Evolutionary conservation across 1,284 basidiomycete genomes (phyloP).

Genomic region (Leccinum pachyderme): DNA sequence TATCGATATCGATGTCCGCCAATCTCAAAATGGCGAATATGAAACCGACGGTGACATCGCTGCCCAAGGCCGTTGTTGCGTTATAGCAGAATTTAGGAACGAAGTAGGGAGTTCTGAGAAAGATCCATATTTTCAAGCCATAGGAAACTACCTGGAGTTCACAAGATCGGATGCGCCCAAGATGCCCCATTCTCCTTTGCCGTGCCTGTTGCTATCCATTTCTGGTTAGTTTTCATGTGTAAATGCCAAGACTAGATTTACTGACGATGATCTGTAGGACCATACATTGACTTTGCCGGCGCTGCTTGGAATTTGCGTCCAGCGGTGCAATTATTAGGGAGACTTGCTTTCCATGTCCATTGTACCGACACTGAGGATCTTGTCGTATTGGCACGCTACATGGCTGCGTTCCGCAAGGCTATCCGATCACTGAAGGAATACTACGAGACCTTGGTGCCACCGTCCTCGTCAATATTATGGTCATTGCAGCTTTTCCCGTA

Average conservation of each 20-base stretch:
- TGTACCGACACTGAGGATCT: background rate
- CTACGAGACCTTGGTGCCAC: background rate
- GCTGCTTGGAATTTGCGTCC: background rate
- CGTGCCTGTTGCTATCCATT: background rate
- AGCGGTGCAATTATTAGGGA: background rate
- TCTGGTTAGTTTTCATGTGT: background rate
- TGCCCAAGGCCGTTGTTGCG: background rate
- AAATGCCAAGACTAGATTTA: background rate
- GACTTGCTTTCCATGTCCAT: background rate
- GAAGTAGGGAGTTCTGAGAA: background rate
- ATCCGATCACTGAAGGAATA: background rate
- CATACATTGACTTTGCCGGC: background rate
- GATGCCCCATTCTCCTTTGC: background rate
- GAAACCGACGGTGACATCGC: background rate
- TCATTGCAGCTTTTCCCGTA: background rate
- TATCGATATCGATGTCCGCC: background rate
- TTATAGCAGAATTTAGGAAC: background rate
- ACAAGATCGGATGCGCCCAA: background rate
- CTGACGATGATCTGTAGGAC: background rate
- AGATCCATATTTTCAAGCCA: background rate
- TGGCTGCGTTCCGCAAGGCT: background rate
- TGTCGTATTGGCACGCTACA: background rate
- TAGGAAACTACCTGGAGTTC: background rate
- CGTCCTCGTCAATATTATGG: background rate
- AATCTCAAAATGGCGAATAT: background rate